These are phyloP conservation scores for Gastrolobium bilobum DNA, from an alignment of 306 rosid species.

Conservation along the genomic window DNA sequence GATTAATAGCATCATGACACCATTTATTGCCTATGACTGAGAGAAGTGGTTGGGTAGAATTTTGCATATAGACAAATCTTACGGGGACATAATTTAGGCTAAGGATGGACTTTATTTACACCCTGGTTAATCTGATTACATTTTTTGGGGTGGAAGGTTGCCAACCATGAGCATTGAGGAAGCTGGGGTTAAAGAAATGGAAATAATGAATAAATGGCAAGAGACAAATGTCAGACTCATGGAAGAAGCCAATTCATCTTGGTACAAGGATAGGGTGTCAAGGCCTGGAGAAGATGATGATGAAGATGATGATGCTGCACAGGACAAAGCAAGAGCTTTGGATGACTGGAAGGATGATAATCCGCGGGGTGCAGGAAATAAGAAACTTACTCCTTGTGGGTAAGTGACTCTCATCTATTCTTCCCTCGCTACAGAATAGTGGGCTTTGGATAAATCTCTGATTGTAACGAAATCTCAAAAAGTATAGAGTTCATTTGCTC, in stretches of 20 bases:
- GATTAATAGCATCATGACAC: not conserved
- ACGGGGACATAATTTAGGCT: constrained; percentile 19
- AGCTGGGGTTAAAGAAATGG: constrained; percentile 97
- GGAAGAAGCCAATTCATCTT: constrained; percentile 87
- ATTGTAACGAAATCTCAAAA: constrained; percentile 16
- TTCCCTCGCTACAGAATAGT: constrained; percentile 4
- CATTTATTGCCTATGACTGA: constrained; percentile 25
- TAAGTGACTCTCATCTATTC: constrained; percentile 39
- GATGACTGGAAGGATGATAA: constrained; percentile 99
- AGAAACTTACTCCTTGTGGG: constrained; percentile 95
- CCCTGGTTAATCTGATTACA: constrained; percentile 12
- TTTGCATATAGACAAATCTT: not conserved
- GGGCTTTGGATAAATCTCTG: constrained; percentile 31
- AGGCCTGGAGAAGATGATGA: constrained; percentile 70
- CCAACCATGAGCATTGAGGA: constrained; percentile 99
- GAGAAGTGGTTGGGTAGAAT: constrained; percentile 8
- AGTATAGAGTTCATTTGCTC: constrained; percentile 34
- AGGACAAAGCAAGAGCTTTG: constrained; percentile 90
- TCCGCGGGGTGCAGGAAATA: constrained; percentile 95
- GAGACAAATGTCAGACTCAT: constrained; percentile 78
- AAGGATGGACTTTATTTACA: not conserved
- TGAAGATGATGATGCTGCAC: constrained; percentile 88
- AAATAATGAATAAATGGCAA: constrained; percentile 96
- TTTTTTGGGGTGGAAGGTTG: constrained; percentile 63
- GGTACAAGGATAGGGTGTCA: constrained; percentile 80